A percentile compares a stretch with the other conserved stretches of the same genome.
Evolutionary conservation across 768 basidiomycete genomes (phyloP).

Genomic region (Macrolepiota albuminosa): DNA sequence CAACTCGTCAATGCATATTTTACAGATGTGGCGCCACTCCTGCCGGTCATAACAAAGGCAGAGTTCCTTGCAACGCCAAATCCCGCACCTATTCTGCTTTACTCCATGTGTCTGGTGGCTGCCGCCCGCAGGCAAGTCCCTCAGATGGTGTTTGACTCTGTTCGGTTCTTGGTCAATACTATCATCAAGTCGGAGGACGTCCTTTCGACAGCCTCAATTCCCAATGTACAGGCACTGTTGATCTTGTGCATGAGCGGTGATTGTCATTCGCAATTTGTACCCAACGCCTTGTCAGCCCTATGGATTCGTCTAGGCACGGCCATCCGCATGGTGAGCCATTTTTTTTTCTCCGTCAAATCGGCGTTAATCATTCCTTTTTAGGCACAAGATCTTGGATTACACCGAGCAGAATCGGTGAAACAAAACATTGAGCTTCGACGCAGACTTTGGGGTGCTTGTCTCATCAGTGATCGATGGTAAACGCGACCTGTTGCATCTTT

Average conservation of each 20-base stretch:
- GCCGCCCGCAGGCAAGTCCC: slow-evolving; percentile 82
- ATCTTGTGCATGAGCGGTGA: slow-evolving; percentile 87
- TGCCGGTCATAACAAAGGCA: slow-evolving; percentile 83
- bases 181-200: slow-evolving; percentile 90
- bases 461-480: slow-evolving; percentile 92
- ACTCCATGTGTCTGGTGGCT: slow-evolving; percentile 92
- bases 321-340: slow-evolving; percentile 76
- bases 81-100: slow-evolving; percentile 79
- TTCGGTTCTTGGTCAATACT: slow-evolving; percentile 82
- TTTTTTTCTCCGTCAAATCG: neutral
- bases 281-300: slow-evolving; percentile 78
- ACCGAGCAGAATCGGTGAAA: slow-evolving; percentile 84
- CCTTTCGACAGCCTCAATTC: slow-evolving; percentile 77
- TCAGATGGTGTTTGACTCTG: slow-evolving; percentile 81
- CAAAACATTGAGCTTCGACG: slow-evolving; percentile 83
- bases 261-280: slow-evolving; percentile 85
- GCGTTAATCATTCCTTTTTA: slow-evolving; percentile 22
- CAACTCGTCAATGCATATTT: slow-evolving; percentile 90
- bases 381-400: slow-evolving; percentile 96
- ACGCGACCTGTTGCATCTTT: slow-evolving; percentile 15
- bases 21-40: slow-evolving; percentile 77
- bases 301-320: slow-evolving; percentile 86
- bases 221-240: slow-evolving; percentile 84
- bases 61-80: slow-evolving; percentile 79
- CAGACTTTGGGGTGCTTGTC: slow-evolving; percentile 90